Percentiles rank a stretch among this genome's conserved stretches.
These are phyloP conservation scores for Erigeron philadelphicus DNA, from an alignment of 140 eudicot species.

Conservation along the genomic window DNA sequence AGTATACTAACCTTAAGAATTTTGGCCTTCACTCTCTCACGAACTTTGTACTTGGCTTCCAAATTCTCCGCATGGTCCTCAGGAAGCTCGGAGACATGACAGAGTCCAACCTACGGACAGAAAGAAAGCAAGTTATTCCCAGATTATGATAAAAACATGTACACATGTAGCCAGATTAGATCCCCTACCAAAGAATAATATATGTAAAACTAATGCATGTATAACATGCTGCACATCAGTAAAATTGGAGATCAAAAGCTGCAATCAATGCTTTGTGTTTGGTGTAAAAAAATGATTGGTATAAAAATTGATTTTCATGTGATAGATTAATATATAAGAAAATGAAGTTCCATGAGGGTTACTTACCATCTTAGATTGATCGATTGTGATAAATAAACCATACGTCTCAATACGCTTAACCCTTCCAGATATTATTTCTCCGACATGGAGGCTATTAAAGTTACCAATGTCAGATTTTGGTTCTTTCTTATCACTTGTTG, in stretches of 20 bases:
- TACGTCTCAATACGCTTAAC: conserved; percentile 64
- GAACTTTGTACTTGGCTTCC: conserved; percentile 54
- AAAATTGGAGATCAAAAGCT: background rate
- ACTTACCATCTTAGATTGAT: conserved; percentile 56
- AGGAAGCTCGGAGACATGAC: conserved; percentile 85
- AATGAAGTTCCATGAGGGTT: background rate
- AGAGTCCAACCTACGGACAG: conserved; percentile 61
- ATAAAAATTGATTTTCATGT: background rate
- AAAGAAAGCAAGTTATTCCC: background rate
- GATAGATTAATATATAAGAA: background rate
- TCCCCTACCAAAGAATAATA: background rate
- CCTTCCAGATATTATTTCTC: conserved; percentile 63
- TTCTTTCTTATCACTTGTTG: conserved; percentile 36
- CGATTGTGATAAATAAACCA: conserved; percentile 76
- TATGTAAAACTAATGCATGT: background rate
- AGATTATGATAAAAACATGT: background rate
- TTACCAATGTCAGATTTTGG: conserved; percentile 33
- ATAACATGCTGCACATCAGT: background rate
- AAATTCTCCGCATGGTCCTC: conserved; percentile 52
- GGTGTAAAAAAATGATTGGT: background rate
- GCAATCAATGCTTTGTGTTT: background rate
- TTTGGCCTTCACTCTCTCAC: conserved; percentile 69
- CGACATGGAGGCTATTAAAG: conserved; percentile 46
- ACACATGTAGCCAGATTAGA: background rate
- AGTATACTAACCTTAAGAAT: conserved; percentile 56